phyloP scores from a whole-genome alignment of 2,329 filamentous ascomycete genomes.

The Fusarium oxysporum region DNA sequence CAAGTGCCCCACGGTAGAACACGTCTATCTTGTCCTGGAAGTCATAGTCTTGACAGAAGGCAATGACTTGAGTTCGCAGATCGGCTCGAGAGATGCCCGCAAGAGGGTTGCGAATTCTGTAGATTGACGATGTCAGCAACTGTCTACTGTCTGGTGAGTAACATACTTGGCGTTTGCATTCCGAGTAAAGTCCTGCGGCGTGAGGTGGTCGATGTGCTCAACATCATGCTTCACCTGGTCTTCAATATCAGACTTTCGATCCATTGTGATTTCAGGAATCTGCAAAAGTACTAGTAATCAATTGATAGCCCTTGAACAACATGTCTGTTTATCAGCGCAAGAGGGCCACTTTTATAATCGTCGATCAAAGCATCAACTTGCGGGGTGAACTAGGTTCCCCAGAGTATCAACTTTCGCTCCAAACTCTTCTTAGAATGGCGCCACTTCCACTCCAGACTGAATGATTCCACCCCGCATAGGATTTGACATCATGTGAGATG shows the following conservation, averaged over 20 bases:
- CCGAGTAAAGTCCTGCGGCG: conserved; percentile 39
- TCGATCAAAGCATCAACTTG: not conserved
- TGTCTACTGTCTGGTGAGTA: not conserved
- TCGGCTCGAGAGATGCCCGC: conserved; percentile 40
- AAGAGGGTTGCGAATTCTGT: conserved; percentile 46
- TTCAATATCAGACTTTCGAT: conserved; percentile 35
- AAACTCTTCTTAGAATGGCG: conserved; percentile 4
- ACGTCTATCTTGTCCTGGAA: conserved; percentile 44
- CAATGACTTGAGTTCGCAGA: conserved; percentile 35
- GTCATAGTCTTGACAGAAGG: conserved; percentile 45
- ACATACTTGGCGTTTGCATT: conserved; percentile 50
- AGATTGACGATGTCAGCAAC: not conserved
- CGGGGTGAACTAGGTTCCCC: conserved; percentile 7
- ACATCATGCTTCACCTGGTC: conserved; percentile 29
- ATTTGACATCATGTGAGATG: not conserved
- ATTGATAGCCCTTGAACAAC: not conserved
- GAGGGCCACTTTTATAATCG: conserved; percentile 13
- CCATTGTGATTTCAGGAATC: not conserved
- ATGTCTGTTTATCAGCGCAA: not conserved
- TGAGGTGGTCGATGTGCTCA: conserved; percentile 33
- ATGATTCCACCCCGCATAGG: conserved; percentile 5
- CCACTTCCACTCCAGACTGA: not conserved
- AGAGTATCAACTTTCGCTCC: not conserved
- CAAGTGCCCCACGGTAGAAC: conserved; percentile 47
- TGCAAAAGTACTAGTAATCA: not conserved